Conservation (phyloP, 345 rosid species). For the Dipteronia dyeriana region DNA sequence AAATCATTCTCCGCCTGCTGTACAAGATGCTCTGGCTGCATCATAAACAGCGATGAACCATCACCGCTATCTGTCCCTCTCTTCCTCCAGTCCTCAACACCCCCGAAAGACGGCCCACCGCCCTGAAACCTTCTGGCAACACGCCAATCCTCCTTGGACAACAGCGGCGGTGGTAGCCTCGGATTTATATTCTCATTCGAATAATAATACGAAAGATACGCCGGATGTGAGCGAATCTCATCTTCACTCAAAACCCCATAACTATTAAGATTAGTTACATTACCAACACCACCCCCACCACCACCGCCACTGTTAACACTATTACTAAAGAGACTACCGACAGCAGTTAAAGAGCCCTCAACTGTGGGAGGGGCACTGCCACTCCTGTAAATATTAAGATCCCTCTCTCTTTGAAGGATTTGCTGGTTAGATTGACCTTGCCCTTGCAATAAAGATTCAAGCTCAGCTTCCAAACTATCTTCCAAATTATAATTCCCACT, state of each 20-base stretch:
- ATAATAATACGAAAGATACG: conserved; percentile 73
- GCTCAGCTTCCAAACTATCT: conserved; percentile 61
- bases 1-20: conserved; percentile 68
- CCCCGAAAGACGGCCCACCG: conserved; percentile 51
- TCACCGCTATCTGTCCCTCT: conserved; percentile 33
- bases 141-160: conserved; percentile 95
- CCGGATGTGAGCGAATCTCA: conserved; percentile 82
- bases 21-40: conserved; percentile 67
- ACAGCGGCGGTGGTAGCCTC: conserved; percentile 77
- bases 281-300: conserved; percentile 19
- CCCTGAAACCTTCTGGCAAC: conserved; percentile 80
- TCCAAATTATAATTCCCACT: conserved; percentile 58
- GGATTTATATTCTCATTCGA: conserved; percentile 80
- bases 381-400: conserved; percentile 59
- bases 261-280: conserved; percentile 25
- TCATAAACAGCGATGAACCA: conserved; percentile 64
- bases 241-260: conserved; percentile 62
- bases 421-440: conserved; percentile 35
- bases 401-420: conserved; percentile 49
- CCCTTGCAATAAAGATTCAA: conserved; percentile 63
- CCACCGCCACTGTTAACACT: conserved; percentile 29
- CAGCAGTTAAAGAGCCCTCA: conserved; percentile 79
- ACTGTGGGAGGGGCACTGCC: conserved; percentile 98
- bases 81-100: conserved; percentile 53
- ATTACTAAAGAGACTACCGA: conserved; percentile 62